phyloP scores from a whole-genome alignment of 805 yeast genomes.

The Cyberlindnera suaveolens region DNA sequence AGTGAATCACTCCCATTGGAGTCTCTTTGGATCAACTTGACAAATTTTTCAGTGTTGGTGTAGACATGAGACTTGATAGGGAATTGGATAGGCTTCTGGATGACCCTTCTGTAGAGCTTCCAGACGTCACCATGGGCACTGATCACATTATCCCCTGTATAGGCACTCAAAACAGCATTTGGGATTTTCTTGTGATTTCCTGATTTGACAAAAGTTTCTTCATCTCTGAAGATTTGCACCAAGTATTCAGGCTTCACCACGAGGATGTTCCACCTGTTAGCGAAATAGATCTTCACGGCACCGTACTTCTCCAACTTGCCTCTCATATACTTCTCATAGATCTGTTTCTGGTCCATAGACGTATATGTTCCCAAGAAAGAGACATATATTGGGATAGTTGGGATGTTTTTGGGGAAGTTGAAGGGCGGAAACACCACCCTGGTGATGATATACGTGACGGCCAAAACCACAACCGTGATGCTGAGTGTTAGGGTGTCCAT shows the following conservation, averaged over 20 bases:
- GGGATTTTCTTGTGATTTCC: constrained; percentile 58
- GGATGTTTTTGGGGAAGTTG: constrained; percentile 46
- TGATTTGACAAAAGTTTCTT: constrained; percentile 46
- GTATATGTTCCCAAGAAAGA: constrained; percentile 40
- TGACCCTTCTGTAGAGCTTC: constrained; percentile 40
- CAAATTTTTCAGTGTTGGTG: constrained; percentile 32
- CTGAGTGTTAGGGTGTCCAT: constrained; percentile 2
- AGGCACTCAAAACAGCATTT: constrained; percentile 43
- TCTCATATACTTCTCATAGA: constrained; percentile 37
- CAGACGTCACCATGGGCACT: constrained; percentile 51
- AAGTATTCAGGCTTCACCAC: constrained; percentile 43
- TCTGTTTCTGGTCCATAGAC: constrained; percentile 41
- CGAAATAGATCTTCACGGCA: constrained; percentile 54
- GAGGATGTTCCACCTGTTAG: constrained; percentile 54
- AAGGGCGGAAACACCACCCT: constrained; percentile 36
- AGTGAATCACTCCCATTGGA: constrained; percentile 11
- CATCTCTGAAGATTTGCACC: constrained; percentile 41
- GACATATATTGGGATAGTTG: constrained; percentile 58
- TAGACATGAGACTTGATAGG: constrained; percentile 35
- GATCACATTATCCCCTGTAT: constrained; percentile 56
- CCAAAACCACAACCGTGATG: background rate
- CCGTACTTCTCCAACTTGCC: constrained; percentile 44
- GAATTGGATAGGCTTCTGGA: constrained; percentile 44
- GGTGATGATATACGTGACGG: constrained; percentile 2
- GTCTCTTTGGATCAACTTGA: constrained; percentile 21